Evolutionary conservation across 257 asterid species (phyloP).

Genomic region (Nicotiana tomentosiformis): DNA sequence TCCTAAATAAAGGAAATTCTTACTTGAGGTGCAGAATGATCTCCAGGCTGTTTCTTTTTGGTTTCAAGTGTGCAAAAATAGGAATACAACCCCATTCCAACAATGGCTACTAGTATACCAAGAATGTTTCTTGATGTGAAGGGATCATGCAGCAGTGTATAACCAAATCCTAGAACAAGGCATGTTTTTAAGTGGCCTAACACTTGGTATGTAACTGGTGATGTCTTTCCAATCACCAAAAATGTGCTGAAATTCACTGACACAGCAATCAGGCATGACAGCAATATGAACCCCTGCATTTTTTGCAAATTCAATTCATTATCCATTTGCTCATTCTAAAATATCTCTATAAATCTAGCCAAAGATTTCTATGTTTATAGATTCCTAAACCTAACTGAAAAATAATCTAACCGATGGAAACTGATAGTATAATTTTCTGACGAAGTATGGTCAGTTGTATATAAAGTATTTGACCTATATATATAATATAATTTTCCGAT

Average conservation of each 20-base stretch:
- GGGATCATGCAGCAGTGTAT: slow-evolving; percentile 79
- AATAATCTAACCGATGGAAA: no score
- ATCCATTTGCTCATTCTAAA: neutral
- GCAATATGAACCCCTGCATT: slow-evolving; percentile 63
- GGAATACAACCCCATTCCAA: slow-evolving; percentile 82
- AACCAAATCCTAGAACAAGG: slow-evolving; percentile 80
- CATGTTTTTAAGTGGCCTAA: slow-evolving; percentile 85
- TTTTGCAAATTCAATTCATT: neutral
- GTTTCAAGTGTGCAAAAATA: slow-evolving; percentile 69
- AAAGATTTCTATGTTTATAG: neutral
- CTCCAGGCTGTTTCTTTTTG: slow-evolving; percentile 46
- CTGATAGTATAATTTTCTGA: no score
- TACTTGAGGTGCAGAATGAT: slow-evolving; percentile 50
- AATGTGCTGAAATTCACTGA: slow-evolving; percentile 90
- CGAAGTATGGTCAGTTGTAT: no score
- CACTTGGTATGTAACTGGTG: slow-evolving; percentile 89
- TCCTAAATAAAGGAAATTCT: neutral
- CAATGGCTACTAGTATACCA: slow-evolving; percentile 71
- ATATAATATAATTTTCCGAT: no score
- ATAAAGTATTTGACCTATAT: no score
- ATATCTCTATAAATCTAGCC: neutral
- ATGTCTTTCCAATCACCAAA: slow-evolving; percentile 85
- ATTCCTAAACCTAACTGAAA: neutral
- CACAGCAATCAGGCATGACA: slow-evolving; percentile 84
- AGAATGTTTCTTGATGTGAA: slow-evolving; percentile 66